These are phyloP conservation scores for Mytilinidion resinicola DNA, from an alignment of 495 filamentous ascomycete genomes.

Conservation along the genomic window DNA sequence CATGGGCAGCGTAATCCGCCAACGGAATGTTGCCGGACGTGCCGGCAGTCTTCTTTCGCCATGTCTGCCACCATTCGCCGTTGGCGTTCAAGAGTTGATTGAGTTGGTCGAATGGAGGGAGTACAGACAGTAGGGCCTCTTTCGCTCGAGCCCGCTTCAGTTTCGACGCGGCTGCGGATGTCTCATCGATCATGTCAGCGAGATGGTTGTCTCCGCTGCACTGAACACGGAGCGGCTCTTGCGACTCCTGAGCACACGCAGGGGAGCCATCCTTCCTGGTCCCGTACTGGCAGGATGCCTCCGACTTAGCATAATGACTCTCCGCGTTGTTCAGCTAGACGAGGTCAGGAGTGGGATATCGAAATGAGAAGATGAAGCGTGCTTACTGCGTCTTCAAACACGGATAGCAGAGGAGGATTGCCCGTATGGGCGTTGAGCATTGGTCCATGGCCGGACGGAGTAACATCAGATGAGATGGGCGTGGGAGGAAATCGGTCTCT, in stretches of 20 bases:
- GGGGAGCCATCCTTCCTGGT: constrained; percentile 5
- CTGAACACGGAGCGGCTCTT: constrained; percentile 16
- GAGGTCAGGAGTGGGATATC: neutral
- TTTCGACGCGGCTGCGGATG: neutral
- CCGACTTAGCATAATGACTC: neutral
- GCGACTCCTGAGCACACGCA: constrained; percentile 1
- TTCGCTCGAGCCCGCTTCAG: constrained; percentile 19
- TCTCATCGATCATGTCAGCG: constrained; percentile 9
- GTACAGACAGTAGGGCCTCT: constrained; percentile 15
- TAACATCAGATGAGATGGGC: constrained; percentile 22
- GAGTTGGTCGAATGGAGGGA: constrained; percentile 23
- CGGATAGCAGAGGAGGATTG: constrained; percentile 23
- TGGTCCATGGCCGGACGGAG: constrained; percentile 11
- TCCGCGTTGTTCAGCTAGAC: constrained; percentile 26
- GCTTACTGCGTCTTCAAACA: constrained; percentile 29
- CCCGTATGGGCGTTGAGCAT: constrained; percentile 1
- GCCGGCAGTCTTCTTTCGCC: constrained; percentile 26
- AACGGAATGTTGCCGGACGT: constrained; percentile 15
- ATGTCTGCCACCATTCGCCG: constrained; percentile 27
- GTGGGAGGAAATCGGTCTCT: constrained; percentile 12
- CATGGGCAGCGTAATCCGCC: constrained; percentile 19
- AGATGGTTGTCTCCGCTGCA: constrained; percentile 9
- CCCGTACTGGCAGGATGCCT: neutral
- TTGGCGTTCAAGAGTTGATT: constrained; percentile 17
- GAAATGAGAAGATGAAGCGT: neutral